Evolutionary conservation across 2,329 filamentous ascomycete genomes (phyloP).

Genomic region (Gnomoniopsis smithogilvyi): DNA sequence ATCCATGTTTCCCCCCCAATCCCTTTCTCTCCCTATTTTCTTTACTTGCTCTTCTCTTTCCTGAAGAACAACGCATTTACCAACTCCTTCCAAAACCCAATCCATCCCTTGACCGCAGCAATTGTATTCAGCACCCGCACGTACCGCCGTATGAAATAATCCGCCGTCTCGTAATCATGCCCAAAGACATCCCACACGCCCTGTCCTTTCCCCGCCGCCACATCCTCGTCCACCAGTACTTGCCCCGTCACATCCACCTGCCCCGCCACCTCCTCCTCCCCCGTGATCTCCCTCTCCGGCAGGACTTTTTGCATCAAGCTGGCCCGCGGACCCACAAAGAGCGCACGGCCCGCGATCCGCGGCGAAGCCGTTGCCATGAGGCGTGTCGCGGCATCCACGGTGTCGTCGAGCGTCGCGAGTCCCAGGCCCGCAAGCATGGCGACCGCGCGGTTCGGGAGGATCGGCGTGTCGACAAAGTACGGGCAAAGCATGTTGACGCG

Average conservation of each 20-base stretch:
- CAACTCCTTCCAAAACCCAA: slow-evolving; percentile 42
- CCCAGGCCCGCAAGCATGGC: slow-evolving; percentile 54
- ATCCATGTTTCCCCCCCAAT: no score
- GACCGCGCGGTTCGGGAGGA: slow-evolving; percentile 45
- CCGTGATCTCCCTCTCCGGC: slow-evolving; percentile 49
- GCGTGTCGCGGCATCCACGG: slow-evolving; percentile 61
- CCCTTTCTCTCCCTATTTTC: neutral
- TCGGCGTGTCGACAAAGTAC: slow-evolving; percentile 63
- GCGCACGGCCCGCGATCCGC: slow-evolving; percentile 52
- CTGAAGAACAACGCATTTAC: slow-evolving; percentile 2
- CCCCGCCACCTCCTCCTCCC: slow-evolving; percentile 29
- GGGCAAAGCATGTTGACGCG: slow-evolving; percentile 65
- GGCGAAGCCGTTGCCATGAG: slow-evolving; percentile 52
- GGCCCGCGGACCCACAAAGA: slow-evolving; percentile 57
- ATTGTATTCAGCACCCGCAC: slow-evolving; percentile 51
- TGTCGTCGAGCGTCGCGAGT: slow-evolving; percentile 52
- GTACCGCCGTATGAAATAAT: slow-evolving; percentile 53
- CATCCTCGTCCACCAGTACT: slow-evolving; percentile 18
- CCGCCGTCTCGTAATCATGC: slow-evolving; percentile 54
- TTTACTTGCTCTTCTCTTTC: neutral
- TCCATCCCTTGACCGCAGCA: slow-evolving; percentile 49
- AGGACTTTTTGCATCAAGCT: slow-evolving; percentile 31
- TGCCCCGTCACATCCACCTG: slow-evolving; percentile 15
- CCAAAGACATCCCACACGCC: slow-evolving; percentile 61
- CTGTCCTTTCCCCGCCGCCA: slow-evolving; percentile 29